These are phyloP conservation scores for Coriolopsis trogii DNA, from an alignment of 1,284 basidiomycete species.

Conservation along the genomic window DNA sequence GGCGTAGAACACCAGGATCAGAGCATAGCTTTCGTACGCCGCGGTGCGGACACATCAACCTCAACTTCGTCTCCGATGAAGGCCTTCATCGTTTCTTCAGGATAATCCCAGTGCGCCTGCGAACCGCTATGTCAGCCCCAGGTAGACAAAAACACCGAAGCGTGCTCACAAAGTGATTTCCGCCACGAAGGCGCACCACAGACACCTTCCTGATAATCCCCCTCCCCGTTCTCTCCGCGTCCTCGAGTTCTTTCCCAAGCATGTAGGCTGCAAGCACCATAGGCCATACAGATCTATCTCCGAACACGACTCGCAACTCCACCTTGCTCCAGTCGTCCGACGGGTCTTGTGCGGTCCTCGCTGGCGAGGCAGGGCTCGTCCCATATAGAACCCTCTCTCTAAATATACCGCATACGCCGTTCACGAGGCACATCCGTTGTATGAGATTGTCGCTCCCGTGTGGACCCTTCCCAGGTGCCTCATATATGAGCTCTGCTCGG, in stretches of 20 bases:
- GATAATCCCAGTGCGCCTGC: too few species aligned
- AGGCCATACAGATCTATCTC: slow-evolving; percentile 6
- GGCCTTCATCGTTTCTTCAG: too few species aligned
- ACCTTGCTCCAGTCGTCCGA: slow-evolving; percentile 6
- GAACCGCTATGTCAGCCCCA: too few species aligned
- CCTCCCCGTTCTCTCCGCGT: not conserved
- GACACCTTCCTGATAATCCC: not conserved
- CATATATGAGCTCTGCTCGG: not conserved
- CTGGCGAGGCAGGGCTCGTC: not conserved
- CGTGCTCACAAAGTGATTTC: slow-evolving; percentile 13
- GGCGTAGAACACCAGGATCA: too few species aligned
- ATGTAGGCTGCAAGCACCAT: not conserved
- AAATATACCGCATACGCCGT: not conserved
- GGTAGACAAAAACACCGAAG: too few species aligned
- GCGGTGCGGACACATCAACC: too few species aligned
- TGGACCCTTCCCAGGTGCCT: not conserved
- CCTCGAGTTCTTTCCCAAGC: not conserved
- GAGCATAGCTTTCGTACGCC: too few species aligned
- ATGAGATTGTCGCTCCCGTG: slow-evolving; percentile 2
- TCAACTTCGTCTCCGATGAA: too few species aligned
- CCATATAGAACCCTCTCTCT: not conserved
- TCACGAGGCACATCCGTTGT: not conserved
- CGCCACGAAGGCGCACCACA: slow-evolving; percentile 1
- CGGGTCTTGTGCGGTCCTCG: too few species aligned
- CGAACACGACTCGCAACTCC: not conserved